A percentile compares a stretch with the other conserved stretches of the same genome.
These are phyloP conservation scores for Vitis labrusca DNA, from an alignment of 164 flowering plant species.

Conservation along the genomic window DNA sequence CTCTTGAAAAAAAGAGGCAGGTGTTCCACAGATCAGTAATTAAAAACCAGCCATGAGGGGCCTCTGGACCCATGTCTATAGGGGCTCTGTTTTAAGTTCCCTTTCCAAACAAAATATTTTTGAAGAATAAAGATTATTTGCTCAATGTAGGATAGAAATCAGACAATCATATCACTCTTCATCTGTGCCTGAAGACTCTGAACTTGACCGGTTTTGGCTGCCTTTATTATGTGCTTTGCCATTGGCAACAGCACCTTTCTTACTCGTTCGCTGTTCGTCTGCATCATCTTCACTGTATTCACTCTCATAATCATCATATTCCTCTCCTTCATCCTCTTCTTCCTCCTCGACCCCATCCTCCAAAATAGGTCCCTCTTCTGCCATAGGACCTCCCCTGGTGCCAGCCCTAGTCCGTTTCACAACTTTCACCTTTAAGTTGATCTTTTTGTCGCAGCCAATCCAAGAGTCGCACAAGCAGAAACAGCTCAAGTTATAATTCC, in stretches of 20 bases:
- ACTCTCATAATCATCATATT: slow-evolving; percentile 80
- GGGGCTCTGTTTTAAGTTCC: too few relatives aligned
- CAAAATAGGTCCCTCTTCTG: slow-evolving; percentile 44
- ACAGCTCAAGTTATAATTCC: slow-evolving; percentile 71
- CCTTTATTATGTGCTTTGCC: slow-evolving; percentile 34
- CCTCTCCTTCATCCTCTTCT: slow-evolving; percentile 80
- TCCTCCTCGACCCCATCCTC: slow-evolving; percentile 76
- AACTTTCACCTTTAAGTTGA: slow-evolving; percentile 64
- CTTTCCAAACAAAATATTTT: too few relatives aligned
- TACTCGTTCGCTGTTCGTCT: slow-evolving; percentile 38
- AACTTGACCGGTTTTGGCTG: slow-evolving; percentile 28
- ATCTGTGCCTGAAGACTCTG: slow-evolving; percentile 49
- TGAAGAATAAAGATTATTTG: too few relatives aligned
- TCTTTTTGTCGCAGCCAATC: slow-evolving; percentile 83
- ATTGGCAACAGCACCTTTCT: slow-evolving; percentile 38
- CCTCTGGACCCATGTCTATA: too few relatives aligned
- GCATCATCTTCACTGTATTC: slow-evolving; percentile 94
- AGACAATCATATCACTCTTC: slow-evolving; percentile 22
- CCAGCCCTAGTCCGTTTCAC: slow-evolving; percentile 77
- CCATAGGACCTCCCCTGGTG: slow-evolving; percentile 37
- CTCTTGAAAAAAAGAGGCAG: too few relatives aligned
- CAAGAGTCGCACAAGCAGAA: slow-evolving; percentile 82
- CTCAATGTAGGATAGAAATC: too few relatives aligned
- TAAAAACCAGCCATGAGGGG: too few relatives aligned
- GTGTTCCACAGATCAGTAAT: too few relatives aligned